Conservation (phyloP, 192 early-diverging fungal genomes). For the Chytriomyces sp. region DNA sequence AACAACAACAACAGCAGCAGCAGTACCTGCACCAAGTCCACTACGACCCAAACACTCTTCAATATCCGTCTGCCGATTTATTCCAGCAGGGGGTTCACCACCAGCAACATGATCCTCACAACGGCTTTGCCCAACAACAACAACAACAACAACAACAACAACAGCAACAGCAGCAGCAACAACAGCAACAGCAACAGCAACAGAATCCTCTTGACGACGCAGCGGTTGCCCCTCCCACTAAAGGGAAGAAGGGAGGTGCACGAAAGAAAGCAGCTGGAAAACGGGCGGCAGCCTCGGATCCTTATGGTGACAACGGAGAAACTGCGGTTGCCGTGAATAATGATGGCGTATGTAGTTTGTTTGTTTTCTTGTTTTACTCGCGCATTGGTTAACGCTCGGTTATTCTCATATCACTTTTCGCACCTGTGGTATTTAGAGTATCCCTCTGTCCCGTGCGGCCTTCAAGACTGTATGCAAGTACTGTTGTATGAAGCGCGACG, state of each 20-base stretch:
- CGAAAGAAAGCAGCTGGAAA: constrained; percentile 20
- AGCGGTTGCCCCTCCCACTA: background rate
- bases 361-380: background rate
- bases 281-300: constrained; percentile 3
- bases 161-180: constrained; percentile 16
- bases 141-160: too few relatives aligned
- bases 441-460: constrained; percentile 29
- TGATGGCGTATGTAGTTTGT: constrained; percentile 19
- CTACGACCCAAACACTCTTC: background rate
- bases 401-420: constrained; percentile 3
- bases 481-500: constrained; percentile 33
- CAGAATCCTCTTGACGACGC: background rate
- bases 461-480: constrained; percentile 37
- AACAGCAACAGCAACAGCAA: constrained; percentile 3
- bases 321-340: constrained; percentile 26
- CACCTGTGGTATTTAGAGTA: background rate
- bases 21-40: constrained; percentile 7
- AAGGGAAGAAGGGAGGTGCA: background rate
- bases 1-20: constrained; percentile 7
- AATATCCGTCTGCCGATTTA: too few relatives aligned
- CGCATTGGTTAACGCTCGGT: background rate
- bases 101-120: too few relatives aligned
- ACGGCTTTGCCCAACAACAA: too few relatives aligned
- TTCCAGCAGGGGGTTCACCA: too few relatives aligned
- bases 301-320: constrained; percentile 25